These are phyloP conservation scores for Pholiota microspora DNA, from an alignment of 768 basidiomycete species.

Conservation along the genomic window DNA sequence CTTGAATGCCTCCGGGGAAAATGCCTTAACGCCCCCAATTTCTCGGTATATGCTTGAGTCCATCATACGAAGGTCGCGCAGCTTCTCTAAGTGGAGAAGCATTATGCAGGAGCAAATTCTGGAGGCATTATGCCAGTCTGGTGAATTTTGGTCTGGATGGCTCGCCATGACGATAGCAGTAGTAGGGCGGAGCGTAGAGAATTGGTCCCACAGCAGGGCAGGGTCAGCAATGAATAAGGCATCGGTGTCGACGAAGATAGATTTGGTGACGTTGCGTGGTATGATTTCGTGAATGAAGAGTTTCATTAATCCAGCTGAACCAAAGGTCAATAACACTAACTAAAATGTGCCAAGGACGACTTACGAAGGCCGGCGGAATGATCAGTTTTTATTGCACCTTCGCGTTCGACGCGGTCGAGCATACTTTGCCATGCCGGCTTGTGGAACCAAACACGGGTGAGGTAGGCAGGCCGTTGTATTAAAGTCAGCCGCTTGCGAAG, in stretches of 20 bases:
- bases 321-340: not conserved
- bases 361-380: conserved; percentile 47
- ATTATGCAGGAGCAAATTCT: conserved; percentile 51
- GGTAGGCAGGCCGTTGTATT: conserved; percentile 34
- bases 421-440: conserved; percentile 38
- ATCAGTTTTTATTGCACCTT: conserved; percentile 42
- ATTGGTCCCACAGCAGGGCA: conserved; percentile 42
- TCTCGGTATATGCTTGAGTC: conserved; percentile 40
- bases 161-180: conserved; percentile 42
- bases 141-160: conserved; percentile 38
- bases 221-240: conserved; percentile 49
- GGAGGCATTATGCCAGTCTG: conserved; percentile 44
- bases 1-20: conserved; percentile 40
- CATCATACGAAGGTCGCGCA: conserved; percentile 44
- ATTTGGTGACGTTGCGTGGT: conserved; percentile 37
- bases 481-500: conserved; percentile 37
- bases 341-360: conserved; percentile 19
- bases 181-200: conserved; percentile 28
- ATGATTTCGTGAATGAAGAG: conserved; percentile 52
- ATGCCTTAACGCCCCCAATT: conserved; percentile 25
- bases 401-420: conserved; percentile 41
- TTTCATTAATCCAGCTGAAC: conserved; percentile 48
- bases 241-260: conserved; percentile 53
- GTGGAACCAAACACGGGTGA: conserved; percentile 40
- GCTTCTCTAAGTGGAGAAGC: conserved; percentile 46